Evolutionary conservation across 768 basidiomycete species (phyloP).

Genomic region (Pisolithus marmoratus): DNA sequence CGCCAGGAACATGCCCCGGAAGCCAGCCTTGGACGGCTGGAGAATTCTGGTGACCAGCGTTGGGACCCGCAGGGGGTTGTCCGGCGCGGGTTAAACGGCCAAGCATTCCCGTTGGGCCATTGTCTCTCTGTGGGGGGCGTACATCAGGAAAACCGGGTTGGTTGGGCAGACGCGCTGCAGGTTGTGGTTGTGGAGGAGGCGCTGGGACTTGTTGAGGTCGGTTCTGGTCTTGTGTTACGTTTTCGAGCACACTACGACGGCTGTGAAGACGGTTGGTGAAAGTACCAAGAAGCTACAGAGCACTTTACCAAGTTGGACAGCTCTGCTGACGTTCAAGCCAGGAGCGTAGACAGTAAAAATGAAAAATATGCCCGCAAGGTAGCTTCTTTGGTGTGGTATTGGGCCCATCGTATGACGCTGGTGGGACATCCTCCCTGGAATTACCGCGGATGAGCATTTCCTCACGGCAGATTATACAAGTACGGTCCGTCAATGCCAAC

Average conservation of each 20-base stretch:
- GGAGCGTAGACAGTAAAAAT: conserved; percentile 93
- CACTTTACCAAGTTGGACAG: conserved; percentile 90
- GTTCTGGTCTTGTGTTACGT: conserved; percentile 29
- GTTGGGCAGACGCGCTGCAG: conserved; percentile 28
- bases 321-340: conserved; percentile 99
- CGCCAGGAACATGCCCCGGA: conserved; percentile 35
- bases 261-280: conserved; percentile 31
- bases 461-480: conserved; percentile 97
- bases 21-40: conserved; percentile 31
- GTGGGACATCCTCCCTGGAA: conserved; percentile 17
- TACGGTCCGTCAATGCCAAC: conserved; percentile 73
- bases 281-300: conserved; percentile 1
- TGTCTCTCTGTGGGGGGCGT: conserved; percentile 33
- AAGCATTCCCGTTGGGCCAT: conserved; percentile 30
- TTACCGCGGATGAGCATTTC: conserved; percentile 63
- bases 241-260: conserved; percentile 72
- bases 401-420: conserved; percentile 52
- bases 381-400: conserved; percentile 97
- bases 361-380: conserved; percentile 96
- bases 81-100: conserved; percentile 51
- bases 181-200: conserved; percentile 22
- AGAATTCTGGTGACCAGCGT: conserved; percentile 25
- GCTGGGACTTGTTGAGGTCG: conserved; percentile 17
- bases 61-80: conserved; percentile 36
- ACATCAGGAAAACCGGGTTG: conserved; percentile 22